Evolutionary conservation across 106 monocot genomes (phyloP).

Genomic region (Acanthochlamys bracteata): DNA sequence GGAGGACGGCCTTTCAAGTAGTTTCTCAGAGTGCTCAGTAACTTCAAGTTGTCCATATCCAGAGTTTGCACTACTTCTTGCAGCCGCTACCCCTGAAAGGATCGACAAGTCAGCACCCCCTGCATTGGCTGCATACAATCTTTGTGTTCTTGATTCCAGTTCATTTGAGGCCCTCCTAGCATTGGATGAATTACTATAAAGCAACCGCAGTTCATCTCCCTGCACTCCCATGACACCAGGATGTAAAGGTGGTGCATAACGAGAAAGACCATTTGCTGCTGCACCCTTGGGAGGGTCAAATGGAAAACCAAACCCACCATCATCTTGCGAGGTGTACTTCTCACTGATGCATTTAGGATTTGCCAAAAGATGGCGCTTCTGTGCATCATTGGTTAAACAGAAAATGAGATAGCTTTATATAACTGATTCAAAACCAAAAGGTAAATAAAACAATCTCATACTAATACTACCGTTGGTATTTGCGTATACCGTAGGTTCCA

Average conservation of each 20-base stretch:
- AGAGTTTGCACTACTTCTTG: slow-evolving; percentile 22
- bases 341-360: slow-evolving; percentile 41
- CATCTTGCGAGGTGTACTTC: slow-evolving; percentile 38
- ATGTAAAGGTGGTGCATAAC: slow-evolving; percentile 16
- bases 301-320: slow-evolving; percentile 19
- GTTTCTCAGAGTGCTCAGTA: slow-evolving; percentile 21
- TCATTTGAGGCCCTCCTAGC: slow-evolving; percentile 15
- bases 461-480: no score
- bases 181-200: slow-evolving; percentile 13
- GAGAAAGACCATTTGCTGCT: slow-evolving; percentile 13
- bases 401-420: not conserved
- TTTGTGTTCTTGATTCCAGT: slow-evolving; percentile 21
- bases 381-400: not conserved
- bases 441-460: not conserved
- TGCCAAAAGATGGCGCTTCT: slow-evolving; percentile 23
- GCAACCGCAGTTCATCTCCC: slow-evolving; percentile 7
- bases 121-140: slow-evolving; percentile 19
- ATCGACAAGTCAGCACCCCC: slow-evolving; percentile 18
- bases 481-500: no score
- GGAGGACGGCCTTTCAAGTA: slow-evolving; percentile 36
- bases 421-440: not conserved
- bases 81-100: slow-evolving; percentile 12
- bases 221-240: slow-evolving; percentile 12
- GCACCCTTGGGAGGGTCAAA: slow-evolving; percentile 21
- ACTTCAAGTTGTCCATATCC: slow-evolving; percentile 32